Base-by-base conservation (phyloP, 495 filamentous ascomycete genomes). In the Lineolata rhizophorae region DNA sequence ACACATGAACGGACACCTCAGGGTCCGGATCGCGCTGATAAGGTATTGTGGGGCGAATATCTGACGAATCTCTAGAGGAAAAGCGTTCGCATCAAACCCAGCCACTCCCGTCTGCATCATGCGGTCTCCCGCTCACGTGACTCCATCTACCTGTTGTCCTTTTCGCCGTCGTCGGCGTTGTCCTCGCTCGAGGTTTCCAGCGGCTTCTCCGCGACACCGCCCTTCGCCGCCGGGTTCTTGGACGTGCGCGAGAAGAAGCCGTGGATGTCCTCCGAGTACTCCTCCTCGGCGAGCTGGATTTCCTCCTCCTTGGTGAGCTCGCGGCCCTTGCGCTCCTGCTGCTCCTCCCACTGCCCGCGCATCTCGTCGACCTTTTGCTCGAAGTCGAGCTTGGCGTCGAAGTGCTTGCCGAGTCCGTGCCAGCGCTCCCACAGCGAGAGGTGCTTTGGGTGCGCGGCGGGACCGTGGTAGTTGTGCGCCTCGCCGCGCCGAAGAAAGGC, bases 371-470 rank as follows among this genome's bases (percentile, higher is more conserved):
- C 70, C 62, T 79, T 82, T 41, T 68, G 62, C 51, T 73, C 57
- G 54, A 68, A 74, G 58, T 91, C 82, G 8, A 70, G 54, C 39
- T 76, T 67, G 30, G 81, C 67, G 47, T 91, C 52, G 53, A 90
- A 92, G 54, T 65, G 47, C 56, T 80, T 78, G 42, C 74, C 68
- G 22, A 65, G 62, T 27, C 76, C 75, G 33, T 58, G 54, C 33
- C 70, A 48, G 39, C 77, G 70, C 60, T 92, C 81, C 62, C 70
- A 93, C 24, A 77, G 44, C 2, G 75, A 82, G 39, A 93, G 57
- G 47, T 93, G 82, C 53, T 75, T 65, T 25, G 79, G 70, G 55
- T 91, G 80, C 31, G 91, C 64, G 35, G 83, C 83, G 28, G 85
- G 67, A 34, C 83, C 82, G 51, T 87, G 81, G 55, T 93, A 91